Conservation (phyloP, 2,329 filamentous ascomycete genomes). For the Trichoderma endophyticum region DNA sequence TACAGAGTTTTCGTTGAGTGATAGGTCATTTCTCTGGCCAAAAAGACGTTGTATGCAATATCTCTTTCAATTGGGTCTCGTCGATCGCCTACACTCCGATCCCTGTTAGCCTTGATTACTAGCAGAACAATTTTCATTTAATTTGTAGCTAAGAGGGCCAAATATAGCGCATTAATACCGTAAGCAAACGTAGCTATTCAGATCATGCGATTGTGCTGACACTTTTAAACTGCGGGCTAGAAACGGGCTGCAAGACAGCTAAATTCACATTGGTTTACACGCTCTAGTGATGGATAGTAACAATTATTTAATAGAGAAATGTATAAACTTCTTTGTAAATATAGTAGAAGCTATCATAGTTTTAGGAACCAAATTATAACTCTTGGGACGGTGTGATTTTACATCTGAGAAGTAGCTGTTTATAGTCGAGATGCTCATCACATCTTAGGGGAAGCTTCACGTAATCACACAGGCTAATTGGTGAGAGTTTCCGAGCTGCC, state of each 20-base stretch:
- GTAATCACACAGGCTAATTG: background rate
- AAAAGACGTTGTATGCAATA: background rate
- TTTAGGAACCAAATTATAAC: background rate
- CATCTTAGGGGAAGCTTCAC: background rate
- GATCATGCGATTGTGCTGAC: background rate
- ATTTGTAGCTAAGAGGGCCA: background rate
- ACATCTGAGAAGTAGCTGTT: background rate
- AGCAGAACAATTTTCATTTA: fast-evolving
- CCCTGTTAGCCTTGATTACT: background rate
- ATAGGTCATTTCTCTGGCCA: background rate
- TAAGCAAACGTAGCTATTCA: background rate
- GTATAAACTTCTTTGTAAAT: fast-evolving
- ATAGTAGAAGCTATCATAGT: background rate
- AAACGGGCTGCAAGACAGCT: no score
- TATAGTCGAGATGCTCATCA: background rate
- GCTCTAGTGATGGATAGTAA: no score
- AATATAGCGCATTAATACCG: background rate
- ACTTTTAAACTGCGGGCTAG: background rate
- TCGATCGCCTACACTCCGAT: background rate
- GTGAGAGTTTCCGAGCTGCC: background rate
- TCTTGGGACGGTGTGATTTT: background rate
- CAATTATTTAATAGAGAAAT: no score
- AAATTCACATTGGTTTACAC: no score
- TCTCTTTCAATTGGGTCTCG: background rate
- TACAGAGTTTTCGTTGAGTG: background rate